Percentiles rank a stretch among this genome's conserved stretches.
Conservation (phyloP, 1,139 yeast species). For the Hanseniaspora sp. region DNA sequence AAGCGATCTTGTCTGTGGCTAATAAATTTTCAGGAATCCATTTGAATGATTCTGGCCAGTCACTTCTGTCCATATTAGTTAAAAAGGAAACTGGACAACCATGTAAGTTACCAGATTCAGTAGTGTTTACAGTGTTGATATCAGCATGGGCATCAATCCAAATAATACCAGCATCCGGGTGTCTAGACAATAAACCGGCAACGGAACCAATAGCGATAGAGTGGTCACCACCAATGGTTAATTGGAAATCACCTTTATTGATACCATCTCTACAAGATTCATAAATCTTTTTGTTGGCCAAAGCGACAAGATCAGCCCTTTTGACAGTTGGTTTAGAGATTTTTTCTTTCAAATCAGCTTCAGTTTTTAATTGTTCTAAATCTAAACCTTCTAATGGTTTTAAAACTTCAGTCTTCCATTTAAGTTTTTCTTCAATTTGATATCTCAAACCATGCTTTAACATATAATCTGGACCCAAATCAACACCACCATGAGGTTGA, state of each 20-base stretch:
- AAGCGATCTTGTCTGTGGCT: conserved; percentile 63
- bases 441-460: conserved; percentile 55
- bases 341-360: conserved; percentile 21
- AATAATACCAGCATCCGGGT: conserved; percentile 79
- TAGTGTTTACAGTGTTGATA: conserved; percentile 77
- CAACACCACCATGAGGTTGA: conserved; percentile 83
- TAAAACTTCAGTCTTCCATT: conserved; percentile 51
- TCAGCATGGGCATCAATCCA: conserved; percentile 99
- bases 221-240: conserved; percentile 94
- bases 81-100: conserved; percentile 93
- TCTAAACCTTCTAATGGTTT: conserved; percentile 45
- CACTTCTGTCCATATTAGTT: conserved; percentile 57
- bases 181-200: conserved; percentile 62
- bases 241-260: conserved; percentile 48
- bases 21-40: conserved; percentile 70
- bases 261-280: conserved; percentile 40
- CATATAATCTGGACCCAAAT: conserved; percentile 72
- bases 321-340: conserved; percentile 51
- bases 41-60: conserved; percentile 54
- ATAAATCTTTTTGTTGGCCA: conserved; percentile 55
- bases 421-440: conserved; percentile 45
- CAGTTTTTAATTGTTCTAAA: conserved; percentile 36
- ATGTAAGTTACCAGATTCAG: conserved; percentile 84
- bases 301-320: conserved; percentile 67
- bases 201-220: conserved; percentile 92